These are phyloP conservation scores for Chrysoporthe austroafricana DNA, from an alignment of 2,329 filamentous ascomycete genomes.

Conservation along the genomic window DNA sequence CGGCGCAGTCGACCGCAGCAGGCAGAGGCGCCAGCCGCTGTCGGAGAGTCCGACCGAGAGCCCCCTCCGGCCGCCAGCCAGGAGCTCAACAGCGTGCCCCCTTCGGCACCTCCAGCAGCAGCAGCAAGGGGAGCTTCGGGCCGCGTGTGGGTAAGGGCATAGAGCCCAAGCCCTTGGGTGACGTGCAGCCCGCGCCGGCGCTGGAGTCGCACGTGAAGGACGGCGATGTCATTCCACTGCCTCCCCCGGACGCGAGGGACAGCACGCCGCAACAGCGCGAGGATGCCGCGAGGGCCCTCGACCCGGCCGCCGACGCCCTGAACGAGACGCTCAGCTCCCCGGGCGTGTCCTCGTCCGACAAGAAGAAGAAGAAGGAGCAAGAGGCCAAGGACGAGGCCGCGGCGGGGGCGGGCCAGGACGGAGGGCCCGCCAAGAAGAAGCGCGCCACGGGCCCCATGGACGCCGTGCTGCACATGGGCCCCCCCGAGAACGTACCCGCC, in stretches of 20 bases:
- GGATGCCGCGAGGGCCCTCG: slow-evolving; percentile 24
- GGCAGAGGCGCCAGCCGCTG: slow-evolving; percentile 40
- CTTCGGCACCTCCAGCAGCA: slow-evolving; percentile 44
- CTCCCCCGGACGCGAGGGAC: slow-evolving; percentile 9
- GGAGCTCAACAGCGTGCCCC: slow-evolving; percentile 34
- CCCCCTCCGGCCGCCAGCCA: slow-evolving; percentile 31
- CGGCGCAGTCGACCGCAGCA: slow-evolving; percentile 51
- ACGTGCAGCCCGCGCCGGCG: slow-evolving; percentile 27
- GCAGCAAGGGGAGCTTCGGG: slow-evolving; percentile 51
- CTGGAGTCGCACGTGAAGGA: slow-evolving; percentile 28
- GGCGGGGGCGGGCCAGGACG: slow-evolving; percentile 19
- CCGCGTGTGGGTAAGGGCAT: slow-evolving; percentile 64
- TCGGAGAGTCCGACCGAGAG: slow-evolving; percentile 27
- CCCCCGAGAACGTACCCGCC: slow-evolving; percentile 43
- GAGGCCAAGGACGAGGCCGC: neutral
- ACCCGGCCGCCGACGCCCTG: slow-evolving; percentile 21
- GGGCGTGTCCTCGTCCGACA: slow-evolving; percentile 26
- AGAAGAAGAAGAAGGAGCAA: slow-evolving; percentile 17
- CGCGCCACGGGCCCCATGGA: slow-evolving; percentile 52
- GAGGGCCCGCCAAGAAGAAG: slow-evolving; percentile 42
- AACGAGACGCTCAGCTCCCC: slow-evolving; percentile 26
- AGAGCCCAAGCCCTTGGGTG: slow-evolving; percentile 49
- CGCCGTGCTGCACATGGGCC: slow-evolving; percentile 52
- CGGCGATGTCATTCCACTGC: slow-evolving; percentile 15
- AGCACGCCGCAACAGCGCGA: slow-evolving; percentile 27